Evolutionary conservation across 2,329 filamentous ascomycete species (phyloP), one percentile per base, ranked within the genome.

Genomic region (Fusarium sp.): DNA sequence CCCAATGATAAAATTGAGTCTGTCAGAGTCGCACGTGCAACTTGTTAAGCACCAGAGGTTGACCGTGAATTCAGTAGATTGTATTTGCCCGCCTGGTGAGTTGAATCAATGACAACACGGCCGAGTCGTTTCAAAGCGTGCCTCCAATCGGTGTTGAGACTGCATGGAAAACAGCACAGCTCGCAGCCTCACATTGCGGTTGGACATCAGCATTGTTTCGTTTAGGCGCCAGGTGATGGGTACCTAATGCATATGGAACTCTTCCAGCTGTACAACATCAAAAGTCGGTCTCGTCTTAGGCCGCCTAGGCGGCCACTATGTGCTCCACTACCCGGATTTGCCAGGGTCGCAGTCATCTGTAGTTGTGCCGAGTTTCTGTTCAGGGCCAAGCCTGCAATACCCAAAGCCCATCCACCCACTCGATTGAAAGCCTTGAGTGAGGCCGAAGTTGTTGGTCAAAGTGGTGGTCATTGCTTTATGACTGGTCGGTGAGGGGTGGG

Each of bases 201-300:
- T 75, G 67, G 71, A 70, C 46, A 44, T 35, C n/a, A 20, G 20
- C 27, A 54, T 60, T 58, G 41, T 65, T 44, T 55, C 55, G 33
- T 53, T 76, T 68, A 66, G 75, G 75, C 75, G 67, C 62, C 67
- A 57, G 59, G 45, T 59, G 50, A 67, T 60, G 52, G 65, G 64
- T 55, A 71, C 73, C 75, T 71, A 71, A 75, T 62, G 56, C 60
- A 62, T 33, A 42, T 50, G 40, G 55, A 60, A 35, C 57, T 41
- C 57, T 30, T 32, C 42, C 20, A 54, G 50, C 64, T 65, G 58
- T 72, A 69, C 53, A 54, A 68, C 63, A 64, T 59, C 60, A 46
- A 76, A 77, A 71, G 72, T 73, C 74, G 74, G 74, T 75, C 72
- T 73, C 72, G 59, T 64, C 58, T 57, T 69, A 44, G 59, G 61